Base-by-base conservation (phyloP, 2,329 filamentous ascomycete species). In the Colletotrichum destructivum region DNA sequence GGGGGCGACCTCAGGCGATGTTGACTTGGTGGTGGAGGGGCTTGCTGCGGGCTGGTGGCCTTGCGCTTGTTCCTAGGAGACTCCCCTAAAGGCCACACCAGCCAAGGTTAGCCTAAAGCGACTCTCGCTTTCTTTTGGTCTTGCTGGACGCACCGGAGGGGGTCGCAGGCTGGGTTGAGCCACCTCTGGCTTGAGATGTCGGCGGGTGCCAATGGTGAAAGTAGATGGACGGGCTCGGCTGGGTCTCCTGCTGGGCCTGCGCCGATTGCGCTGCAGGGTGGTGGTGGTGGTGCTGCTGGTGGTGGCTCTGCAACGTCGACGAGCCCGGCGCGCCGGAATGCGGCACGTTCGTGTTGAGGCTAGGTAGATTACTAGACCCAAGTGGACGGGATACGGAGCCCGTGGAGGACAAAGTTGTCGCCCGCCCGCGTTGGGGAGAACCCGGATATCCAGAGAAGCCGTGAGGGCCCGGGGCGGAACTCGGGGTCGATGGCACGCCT, bases 161-260 rank as follows among this genome's bases (percentile, higher is more conserved):
- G 73, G 92, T 93, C 77, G 89, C 89, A 72, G 93, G 92, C 79
- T 93, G 91, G 77, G 90, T 90, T 69, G 88, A 86, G 79, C 86
- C 84, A 74, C 87, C 83, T 71, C 88, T 87, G 74, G 86, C 85
- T 81, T 93, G 88, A 74, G 90, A 88, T 26, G 87, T 88, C 16
- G 95, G 95, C 56, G 95, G 95, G 71, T 96, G 93, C 94, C 95
- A 98, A 79, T 97, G 94, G 79, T 97, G 94, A 80, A 98, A 98
- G 81, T 94, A 96, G 59, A 97, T 93, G 26, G 92, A 93, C 0
- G 92, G 91, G 51, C 93, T 94, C 21, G 90, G 88, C 74, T 91
- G 86, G 55, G 89, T 82, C 57, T 91, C 89, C 75, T 92, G 88
- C 76, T 91, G 89, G 71, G 85, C 82, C 66, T 90, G 87, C 49